Evolutionary conservation across 345 rosid species (phyloP), one percentile per base, ranked within the genome.

Genomic region (Syzygium oleosum): DNA sequence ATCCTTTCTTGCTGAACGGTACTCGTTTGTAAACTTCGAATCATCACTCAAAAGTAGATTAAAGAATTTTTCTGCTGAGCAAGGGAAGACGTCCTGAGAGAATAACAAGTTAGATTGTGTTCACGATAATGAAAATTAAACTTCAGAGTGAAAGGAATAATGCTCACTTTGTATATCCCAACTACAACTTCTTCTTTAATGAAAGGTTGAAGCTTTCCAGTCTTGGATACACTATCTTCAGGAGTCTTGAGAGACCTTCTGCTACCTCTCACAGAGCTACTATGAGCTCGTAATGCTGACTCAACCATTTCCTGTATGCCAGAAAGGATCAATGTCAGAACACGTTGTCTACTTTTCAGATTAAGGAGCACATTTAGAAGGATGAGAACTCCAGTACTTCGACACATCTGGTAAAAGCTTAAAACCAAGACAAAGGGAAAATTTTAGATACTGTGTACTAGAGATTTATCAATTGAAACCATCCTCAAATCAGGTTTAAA

Each of bases 271-370:
- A 94, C 89, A 87, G 99, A 98, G 90, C 98, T 96, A 91, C 99
- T 96, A 65, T 94, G 95, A 56, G 99, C 99, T 92, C 99, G 98
- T 79, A 98, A 89, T 55, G 93, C 98, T 56, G 98, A 98, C 84
- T 96, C 97, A 86, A 94, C 97, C 88, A 91, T 92, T 90, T 96
- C 99, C 99, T 98, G 90, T 85, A 92, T 25, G 65, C 61, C 87
- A 83, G 84, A 63, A 92, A 87, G 83, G 22, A 90, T 88, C 58
- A 10, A 55, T 79, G 23, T 84, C 29, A 61, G 51, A 89, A 84
- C 38, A 85, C 54, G 5, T 16, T 9, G 14, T 15, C 49, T 38
- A 73, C 83, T 38, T 73, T 38, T 73, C 25, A 73, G 49, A 73
- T 73, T 73, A 73, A 73, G 83, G 27, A 73, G 49, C 83, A 73